Base-by-base conservation (phyloP, 192 early-diverging fungal genomes). In the Fimicolochytrium jonesii region DNA sequence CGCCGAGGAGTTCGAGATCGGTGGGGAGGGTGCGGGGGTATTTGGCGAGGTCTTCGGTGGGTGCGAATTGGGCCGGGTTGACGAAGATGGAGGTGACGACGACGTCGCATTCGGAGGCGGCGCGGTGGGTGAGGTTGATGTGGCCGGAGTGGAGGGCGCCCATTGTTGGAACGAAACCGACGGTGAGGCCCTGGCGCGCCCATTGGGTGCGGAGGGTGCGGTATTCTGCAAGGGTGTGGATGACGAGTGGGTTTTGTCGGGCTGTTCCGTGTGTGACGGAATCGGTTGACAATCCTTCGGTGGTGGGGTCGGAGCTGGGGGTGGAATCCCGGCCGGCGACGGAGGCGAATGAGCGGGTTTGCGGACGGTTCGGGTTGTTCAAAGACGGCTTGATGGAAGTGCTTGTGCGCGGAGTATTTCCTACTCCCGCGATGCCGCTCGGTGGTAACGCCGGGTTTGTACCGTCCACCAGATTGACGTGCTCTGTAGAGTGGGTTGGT, bases 121-220 rank as follows among this genome's bases (percentile, higher is more conserved):
- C 93, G 7, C 56, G 53, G 20, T 66, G 61, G 1, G 86, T 87
- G 4, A 98, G 78, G 10, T 66, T 70, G 32, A 95, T 62, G 66
- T 99, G 96, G 4, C 96, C 96, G 2, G 80, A 72, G 67, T 99
- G 96, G 22, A 99, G 77, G 0, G 92, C 93, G 1, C 96, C 96
- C 96, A 99, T 99, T n/a, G 96, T 99, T 0, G 96, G 90, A 0
- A 99, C 92, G 64, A 94, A 91, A 13, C 92, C 96, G n/a, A 99
- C 75, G 9, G 79, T 77, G 15, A 69, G 51, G 36, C 85, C 79
- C 28, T 74, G 58, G 41, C 74, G 63, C 26, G 79, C 77, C 92
- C 92, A 93, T 26, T 66, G 59, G 6, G 46, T 30, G 18, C 72
- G 29, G 2, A 78, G 50, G 15, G 43, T 34, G 31, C 90, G 82